phyloP scores from a whole-genome alignment of 495 filamentous ascomycete genomes.

The Letharia columbiana region DNA sequence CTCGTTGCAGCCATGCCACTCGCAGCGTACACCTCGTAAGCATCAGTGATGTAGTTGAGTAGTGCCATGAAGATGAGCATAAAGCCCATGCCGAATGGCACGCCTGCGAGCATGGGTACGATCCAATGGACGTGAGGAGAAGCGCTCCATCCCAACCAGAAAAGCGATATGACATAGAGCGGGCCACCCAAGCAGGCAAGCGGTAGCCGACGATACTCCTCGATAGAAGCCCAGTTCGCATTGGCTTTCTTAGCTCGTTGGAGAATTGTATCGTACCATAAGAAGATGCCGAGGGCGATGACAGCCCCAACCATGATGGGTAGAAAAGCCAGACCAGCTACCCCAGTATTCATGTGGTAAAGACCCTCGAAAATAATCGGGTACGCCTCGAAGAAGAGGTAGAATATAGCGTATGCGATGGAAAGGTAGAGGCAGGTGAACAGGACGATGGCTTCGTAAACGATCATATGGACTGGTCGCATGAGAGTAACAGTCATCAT shows the following conservation, averaged over 20 bases:
- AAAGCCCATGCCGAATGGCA: conserved; percentile 59
- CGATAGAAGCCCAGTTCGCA: conserved; percentile 23
- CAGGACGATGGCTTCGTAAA: conserved; percentile 53
- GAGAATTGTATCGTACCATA: conserved; percentile 27
- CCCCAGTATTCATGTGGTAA: conserved; percentile 32
- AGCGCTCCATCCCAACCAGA: conserved; percentile 67
- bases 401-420: conserved; percentile 62
- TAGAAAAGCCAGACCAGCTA: conserved; percentile 37
- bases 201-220: conserved; percentile 56
- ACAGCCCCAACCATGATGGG: conserved; percentile 29
- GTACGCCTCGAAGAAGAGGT: conserved; percentile 63
- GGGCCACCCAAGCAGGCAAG: conserved; percentile 56
- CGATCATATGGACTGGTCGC: conserved; percentile 40
- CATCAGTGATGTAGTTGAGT: conserved; percentile 66
- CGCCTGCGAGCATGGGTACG: conserved; percentile 56
- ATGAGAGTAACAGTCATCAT: conserved; percentile 40
- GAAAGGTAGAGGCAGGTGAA: conserved; percentile 61
- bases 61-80: conserved; percentile 46
- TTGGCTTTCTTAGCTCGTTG: conserved; percentile 25
- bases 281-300: conserved; percentile 27
- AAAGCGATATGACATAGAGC: conserved; percentile 52
- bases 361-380: conserved; percentile 54
- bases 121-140: conserved; percentile 49
- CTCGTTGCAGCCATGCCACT: conserved; percentile 58
- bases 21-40: conserved; percentile 64